These are phyloP conservation scores for Scolecobasidium constrictum DNA, from an alignment of 2,329 filamentous ascomycete species.

Conservation along the genomic window DNA sequence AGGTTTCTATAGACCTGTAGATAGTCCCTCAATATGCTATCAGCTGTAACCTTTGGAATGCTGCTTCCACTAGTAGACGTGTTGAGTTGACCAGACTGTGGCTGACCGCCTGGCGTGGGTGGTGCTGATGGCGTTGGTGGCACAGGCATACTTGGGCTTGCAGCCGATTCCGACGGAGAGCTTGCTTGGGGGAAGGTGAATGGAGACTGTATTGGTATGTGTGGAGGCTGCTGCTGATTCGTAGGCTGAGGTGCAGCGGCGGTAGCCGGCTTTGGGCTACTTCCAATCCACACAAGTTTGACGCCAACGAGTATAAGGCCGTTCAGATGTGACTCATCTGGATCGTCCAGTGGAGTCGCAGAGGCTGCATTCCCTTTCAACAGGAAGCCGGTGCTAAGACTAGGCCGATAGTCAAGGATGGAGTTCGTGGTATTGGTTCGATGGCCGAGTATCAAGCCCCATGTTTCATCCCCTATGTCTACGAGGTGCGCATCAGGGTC, in stretches of 20 bases:
- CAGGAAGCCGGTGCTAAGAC: conserved; percentile 1
- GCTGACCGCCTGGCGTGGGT: not conserved
- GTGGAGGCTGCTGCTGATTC: not conserved
- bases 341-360: not conserved
- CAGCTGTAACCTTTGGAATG: conserved; percentile 27
- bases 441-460: conserved; percentile 61
- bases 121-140: conserved; percentile 14
- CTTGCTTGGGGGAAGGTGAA: not conserved
- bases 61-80: not conserved
- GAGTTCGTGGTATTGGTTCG: conserved; percentile 20
- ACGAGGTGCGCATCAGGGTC: conserved; percentile 59
- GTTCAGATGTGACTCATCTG: not conserved
- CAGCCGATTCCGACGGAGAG: not conserved
- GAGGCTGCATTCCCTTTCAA: not conserved
- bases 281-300: conserved; percentile 35
- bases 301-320: conserved; percentile 23
- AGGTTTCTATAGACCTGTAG: conserved; percentile 58
- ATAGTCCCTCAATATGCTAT: conserved; percentile 59
- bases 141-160: not conserved
- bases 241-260: not conserved
- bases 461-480: conserved; percentile 64
- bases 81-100: not conserved
- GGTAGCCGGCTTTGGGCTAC: not conserved
- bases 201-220: not conserved
- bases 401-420: conserved; percentile 4